Evolutionary conservation across 495 filamentous ascomycete species (phyloP).

Genomic region (Talaromyces stipitatus): DNA sequence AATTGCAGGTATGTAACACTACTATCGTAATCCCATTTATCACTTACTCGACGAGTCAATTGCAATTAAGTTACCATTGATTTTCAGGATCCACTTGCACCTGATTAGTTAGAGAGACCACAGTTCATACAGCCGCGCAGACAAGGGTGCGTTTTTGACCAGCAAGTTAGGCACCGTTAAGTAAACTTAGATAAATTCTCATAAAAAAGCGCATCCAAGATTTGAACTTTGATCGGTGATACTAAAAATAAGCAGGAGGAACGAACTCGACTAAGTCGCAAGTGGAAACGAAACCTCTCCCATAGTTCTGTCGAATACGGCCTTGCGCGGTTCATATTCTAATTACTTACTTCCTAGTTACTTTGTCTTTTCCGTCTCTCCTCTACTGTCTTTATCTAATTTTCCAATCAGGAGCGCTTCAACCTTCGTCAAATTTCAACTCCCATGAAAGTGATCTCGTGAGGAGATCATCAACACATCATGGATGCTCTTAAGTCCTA

Average conservation of each 20-base stretch:
- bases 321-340: neutral
- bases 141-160: neutral
- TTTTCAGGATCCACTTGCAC: neutral
- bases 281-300: too few relatives aligned
- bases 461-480: neutral
- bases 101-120: neutral
- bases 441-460: neutral
- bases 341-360: neutral
- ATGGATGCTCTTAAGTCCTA: neutral
- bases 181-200: neutral
- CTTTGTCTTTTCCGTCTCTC: neutral
- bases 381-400: neutral
- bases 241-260: neutral
- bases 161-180: neutral
- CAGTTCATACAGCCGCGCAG: neutral
- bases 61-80: neutral
- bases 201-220: too few relatives aligned
- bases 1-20: neutral
- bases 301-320: neutral
- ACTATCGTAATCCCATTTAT: neutral
- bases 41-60: neutral
- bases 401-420: neutral
- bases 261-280: neutral
- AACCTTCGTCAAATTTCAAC: neutral
- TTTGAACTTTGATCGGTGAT: too few relatives aligned